Conservation (phyloP, 2,329 filamentous ascomycete species). For the Alternaria panax region DNA sequence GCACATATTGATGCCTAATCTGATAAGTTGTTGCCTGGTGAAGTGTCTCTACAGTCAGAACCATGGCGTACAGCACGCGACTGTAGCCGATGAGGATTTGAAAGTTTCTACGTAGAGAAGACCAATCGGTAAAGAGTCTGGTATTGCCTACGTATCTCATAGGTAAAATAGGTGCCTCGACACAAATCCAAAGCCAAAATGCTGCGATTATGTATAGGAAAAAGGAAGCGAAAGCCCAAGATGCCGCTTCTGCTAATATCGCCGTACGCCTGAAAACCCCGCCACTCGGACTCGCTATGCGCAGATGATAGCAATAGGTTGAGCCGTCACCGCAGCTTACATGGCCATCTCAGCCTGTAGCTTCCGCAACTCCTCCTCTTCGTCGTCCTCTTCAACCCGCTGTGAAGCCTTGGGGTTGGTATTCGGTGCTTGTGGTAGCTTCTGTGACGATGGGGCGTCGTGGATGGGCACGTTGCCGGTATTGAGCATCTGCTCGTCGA, state of each 20-base stretch:
- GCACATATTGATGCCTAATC: neutral
- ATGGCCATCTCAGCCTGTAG: slow-evolving; percentile 98
- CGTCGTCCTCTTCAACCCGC: slow-evolving; percentile 79
- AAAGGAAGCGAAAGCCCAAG: slow-evolving; percentile 15
- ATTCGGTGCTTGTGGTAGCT: slow-evolving; percentile 76
- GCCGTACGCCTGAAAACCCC: slow-evolving; percentile 27
- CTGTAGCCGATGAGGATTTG: neutral
- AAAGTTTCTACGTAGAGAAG: neutral
- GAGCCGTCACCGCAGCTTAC: slow-evolving; percentile 53
- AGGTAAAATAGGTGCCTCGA: slow-evolving; percentile 5
- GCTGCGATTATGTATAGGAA: slow-evolving; percentile 14
- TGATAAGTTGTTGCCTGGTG: neutral
- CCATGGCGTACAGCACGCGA: neutral
- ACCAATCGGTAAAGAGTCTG: slow-evolving; percentile 11
- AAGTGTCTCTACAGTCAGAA: neutral
- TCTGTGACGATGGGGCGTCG: slow-evolving; percentile 70
- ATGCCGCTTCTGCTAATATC: slow-evolving; percentile 21
- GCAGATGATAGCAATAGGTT: neutral
- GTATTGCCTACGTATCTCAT: slow-evolving; percentile 13
- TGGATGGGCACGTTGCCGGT: slow-evolving; percentile 84
- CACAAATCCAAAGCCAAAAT: slow-evolving; percentile 16
- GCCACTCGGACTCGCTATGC: slow-evolving; percentile 5
- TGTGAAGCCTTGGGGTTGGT: slow-evolving; percentile 59
- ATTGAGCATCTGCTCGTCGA: slow-evolving; percentile 93
- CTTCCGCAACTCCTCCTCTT: slow-evolving; percentile 92